These are phyloP conservation scores for Solanum pimpinellifolium DNA, from an alignment of 257 asterid species.

Conservation along the genomic window DNA sequence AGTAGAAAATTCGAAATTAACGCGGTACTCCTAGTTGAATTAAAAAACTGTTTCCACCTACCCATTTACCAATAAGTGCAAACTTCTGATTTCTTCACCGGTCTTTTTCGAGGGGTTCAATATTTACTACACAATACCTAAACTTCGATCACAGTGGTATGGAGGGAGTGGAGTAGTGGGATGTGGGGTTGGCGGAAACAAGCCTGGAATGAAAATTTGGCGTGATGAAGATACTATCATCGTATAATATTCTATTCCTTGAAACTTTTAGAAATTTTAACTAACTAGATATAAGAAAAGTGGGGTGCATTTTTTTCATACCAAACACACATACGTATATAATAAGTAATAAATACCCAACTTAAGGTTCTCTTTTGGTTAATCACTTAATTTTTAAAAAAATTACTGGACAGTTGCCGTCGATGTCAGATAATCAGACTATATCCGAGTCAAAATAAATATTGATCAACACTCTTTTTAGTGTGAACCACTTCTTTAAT, in stretches of 20 bases:
- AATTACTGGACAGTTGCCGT: background rate
- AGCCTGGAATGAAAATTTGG: background rate
- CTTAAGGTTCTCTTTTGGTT: background rate
- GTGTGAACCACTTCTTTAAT: background rate
- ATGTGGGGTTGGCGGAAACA: background rate
- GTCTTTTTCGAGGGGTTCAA: too few relatives aligned
- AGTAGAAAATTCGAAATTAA: background rate
- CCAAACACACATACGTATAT: background rate
- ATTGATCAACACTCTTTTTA: background rate
- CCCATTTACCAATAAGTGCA: background rate
- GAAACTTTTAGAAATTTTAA: too few relatives aligned
- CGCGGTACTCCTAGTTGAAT: background rate
- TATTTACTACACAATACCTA: fast-evolving
- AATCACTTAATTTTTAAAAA: too few relatives aligned
- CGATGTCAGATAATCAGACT: background rate
- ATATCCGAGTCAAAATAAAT: background rate
- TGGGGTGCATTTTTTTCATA: too few relatives aligned
- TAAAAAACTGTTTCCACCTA: background rate
- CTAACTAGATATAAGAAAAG: too few relatives aligned
- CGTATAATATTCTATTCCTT: background rate
- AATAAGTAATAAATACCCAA: background rate
- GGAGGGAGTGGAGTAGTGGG: background rate
- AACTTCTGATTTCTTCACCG: background rate
- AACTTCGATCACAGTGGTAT: fast-evolving
- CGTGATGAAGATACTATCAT: background rate